Percentiles rank a stretch among this genome's conserved stretches.
Evolutionary conservation across 495 filamentous ascomycete species (phyloP).

Genomic region (Penicillium roqueforti): DNA sequence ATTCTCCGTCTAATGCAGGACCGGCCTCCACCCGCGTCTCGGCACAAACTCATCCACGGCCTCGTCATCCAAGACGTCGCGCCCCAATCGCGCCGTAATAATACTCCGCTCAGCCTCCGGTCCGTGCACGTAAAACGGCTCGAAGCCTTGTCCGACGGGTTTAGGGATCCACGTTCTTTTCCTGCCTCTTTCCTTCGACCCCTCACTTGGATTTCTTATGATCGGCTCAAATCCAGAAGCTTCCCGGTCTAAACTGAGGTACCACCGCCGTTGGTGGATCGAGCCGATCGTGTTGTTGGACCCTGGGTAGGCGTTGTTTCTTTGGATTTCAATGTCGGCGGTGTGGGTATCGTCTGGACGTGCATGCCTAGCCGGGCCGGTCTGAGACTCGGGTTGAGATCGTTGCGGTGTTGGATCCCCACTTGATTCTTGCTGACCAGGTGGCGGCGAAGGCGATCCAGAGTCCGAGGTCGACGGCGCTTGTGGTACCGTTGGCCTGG

Average conservation of each 20-base stretch:
- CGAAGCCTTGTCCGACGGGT: conserved; percentile 30
- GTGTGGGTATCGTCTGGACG: conserved; percentile 9
- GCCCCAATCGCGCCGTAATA: conserved; percentile 54
- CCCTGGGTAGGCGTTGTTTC: conserved; percentile 60
- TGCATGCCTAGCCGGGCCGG: conserved; percentile 10
- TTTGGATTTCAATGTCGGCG: conserved; percentile 48
- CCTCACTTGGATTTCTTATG: background rate
- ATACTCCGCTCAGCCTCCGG: conserved; percentile 56
- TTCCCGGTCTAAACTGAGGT: conserved; percentile 51
- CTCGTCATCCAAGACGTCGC: conserved; percentile 56
- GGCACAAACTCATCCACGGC: conserved; percentile 50
- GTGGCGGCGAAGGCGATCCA: conserved; percentile 3
- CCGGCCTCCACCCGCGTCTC: conserved; percentile 54
- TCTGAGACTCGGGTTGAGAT: background rate
- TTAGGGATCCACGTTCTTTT: conserved; percentile 26
- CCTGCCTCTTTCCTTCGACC: background rate
- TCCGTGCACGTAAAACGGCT: conserved; percentile 57
- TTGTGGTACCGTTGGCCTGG: background rate
- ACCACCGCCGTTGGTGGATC: conserved; percentile 62
- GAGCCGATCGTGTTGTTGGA: conserved; percentile 59
- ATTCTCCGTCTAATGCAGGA: conserved; percentile 39
- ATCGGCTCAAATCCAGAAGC: conserved; percentile 49
- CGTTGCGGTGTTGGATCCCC: background rate
- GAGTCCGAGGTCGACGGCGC: conserved; percentile 22
- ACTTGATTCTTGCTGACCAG: background rate